phyloP scores from a whole-genome alignment of 2,329 filamentous ascomycete species.

The Elsinoe perseae region DNA sequence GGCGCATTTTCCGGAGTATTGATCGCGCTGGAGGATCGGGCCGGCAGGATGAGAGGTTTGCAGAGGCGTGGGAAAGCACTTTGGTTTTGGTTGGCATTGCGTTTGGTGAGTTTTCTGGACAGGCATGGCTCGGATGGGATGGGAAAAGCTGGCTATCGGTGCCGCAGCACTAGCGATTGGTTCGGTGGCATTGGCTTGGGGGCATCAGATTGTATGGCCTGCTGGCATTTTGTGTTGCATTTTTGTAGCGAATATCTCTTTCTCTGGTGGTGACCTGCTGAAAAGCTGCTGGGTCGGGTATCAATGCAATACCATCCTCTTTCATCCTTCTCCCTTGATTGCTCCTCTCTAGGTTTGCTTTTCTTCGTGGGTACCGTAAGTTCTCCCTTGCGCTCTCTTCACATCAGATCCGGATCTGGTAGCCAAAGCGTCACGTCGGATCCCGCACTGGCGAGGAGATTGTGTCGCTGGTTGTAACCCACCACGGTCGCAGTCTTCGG shows the following conservation, averaged over 20 bases:
- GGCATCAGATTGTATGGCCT: not conserved
- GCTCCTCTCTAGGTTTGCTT: not conserved
- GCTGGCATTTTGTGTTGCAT: not conserved
- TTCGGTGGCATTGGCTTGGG: not conserved
- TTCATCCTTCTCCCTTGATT: not conserved
- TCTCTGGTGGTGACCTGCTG: not conserved
- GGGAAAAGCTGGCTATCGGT: conserved; percentile 6
- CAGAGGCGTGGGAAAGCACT: not conserved
- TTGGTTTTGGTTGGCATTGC: not conserved
- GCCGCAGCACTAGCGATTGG: not conserved
- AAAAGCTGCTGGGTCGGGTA: not conserved
- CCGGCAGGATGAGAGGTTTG: not conserved
- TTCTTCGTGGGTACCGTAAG: not conserved
- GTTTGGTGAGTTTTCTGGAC: conserved; percentile 2
- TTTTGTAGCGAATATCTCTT: conserved; percentile 1
- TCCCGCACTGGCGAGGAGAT: conserved; percentile 85
- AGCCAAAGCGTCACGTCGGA: conserved; percentile 55
- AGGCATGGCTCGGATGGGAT: not conserved
- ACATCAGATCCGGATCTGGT: conserved; percentile 35
- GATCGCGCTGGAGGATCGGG: too few species aligned
- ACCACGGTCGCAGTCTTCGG: conserved; percentile 62
- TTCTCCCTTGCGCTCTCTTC: not conserved
- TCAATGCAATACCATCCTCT: conserved; percentile 1
- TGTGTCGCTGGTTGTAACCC: conserved; percentile 84
- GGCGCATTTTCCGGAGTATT: conserved; percentile 11